Evolutionary conservation across 768 basidiomycete genomes (phyloP).

Genomic region (Sarcodon sp.): DNA sequence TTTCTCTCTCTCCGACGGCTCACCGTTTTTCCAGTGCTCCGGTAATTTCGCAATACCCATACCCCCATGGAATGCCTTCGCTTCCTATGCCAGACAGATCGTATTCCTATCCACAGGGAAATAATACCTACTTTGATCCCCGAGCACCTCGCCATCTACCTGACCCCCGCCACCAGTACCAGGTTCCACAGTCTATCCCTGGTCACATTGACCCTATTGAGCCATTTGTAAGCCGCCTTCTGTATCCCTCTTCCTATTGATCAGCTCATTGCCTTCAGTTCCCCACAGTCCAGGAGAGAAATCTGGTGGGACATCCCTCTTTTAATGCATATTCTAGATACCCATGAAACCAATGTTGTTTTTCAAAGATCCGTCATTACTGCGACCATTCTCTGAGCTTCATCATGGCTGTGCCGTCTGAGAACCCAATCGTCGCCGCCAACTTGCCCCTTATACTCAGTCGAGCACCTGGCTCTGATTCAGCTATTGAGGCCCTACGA

Average conservation of each 20-base stretch:
- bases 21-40: background rate
- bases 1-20: background rate
- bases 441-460: conserved; percentile 28
- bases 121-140: background rate
- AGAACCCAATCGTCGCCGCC: conserved; percentile 29
- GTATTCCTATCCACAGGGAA: background rate
- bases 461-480: conserved; percentile 21
- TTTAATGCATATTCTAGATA: conserved; percentile 39
- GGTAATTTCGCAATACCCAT: background rate
- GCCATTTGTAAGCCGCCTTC: conserved; percentile 40
- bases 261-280: conserved; percentile 14
- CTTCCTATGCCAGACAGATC: background rate
- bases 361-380: conserved; percentile 25
- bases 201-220: conserved; percentile 42
- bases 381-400: conserved; percentile 32
- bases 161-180: background rate
- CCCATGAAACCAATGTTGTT: conserved; percentile 27
- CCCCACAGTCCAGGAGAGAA: conserved; percentile 31
- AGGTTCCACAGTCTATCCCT: background rate
- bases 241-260: background rate
- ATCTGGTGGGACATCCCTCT: conserved; percentile 30
- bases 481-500: conserved; percentile 25
- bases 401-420: conserved; percentile 30
- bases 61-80: background rate
- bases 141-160: background rate